phyloP scores from a whole-genome alignment of 176 grass and related monocot genomes.

The Otatea glauca region DNA sequence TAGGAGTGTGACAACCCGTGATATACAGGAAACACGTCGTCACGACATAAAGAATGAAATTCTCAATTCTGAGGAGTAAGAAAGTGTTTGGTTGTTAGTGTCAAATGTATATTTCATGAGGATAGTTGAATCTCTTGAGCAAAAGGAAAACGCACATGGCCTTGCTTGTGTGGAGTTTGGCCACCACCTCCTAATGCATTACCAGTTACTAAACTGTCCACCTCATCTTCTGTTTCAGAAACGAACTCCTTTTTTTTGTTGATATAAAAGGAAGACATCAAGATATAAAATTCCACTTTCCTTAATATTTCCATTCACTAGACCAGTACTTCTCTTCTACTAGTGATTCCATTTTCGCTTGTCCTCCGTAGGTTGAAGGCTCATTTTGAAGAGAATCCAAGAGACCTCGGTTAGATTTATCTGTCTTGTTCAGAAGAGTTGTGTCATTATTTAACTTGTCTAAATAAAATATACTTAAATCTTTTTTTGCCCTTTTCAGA shows the following conservation, averaged over 20 bases:
- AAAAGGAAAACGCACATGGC: slow-evolving; percentile 13
- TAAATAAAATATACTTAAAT: slow-evolving; percentile 26
- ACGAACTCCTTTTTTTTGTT: neutral
- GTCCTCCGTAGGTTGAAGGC: slow-evolving; percentile 75
- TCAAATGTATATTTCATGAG: no score
- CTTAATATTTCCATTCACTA: slow-evolving; percentile 7
- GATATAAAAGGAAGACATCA: slow-evolving; percentile 1
- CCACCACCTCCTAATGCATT: neutral
- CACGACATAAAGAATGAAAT: slow-evolving; percentile 99
- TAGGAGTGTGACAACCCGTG: slow-evolving; percentile 81
- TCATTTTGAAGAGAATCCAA: slow-evolving; percentile 96
- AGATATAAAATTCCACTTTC: neutral
- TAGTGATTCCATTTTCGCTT: slow-evolving; percentile 22
- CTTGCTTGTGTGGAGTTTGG: slow-evolving; percentile 1
- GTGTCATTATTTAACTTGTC: slow-evolving; percentile 21
- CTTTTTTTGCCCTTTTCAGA: slow-evolving; percentile 52
- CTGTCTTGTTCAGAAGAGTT: slow-evolving; percentile 14
- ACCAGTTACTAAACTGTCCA: slow-evolving; percentile 4
- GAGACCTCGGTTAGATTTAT: slow-evolving; percentile 77
- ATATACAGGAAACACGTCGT: slow-evolving; percentile 84
- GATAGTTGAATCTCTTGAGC: no score
- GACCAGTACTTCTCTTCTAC: neutral
- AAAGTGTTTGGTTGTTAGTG: neutral
- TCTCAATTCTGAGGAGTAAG: slow-evolving; percentile 92
- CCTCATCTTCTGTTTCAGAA: neutral